Percentiles rank a stretch among this genome's conserved stretches.
These are phyloP conservation scores for Glycine latifolia DNA, from an alignment of 306 rosid species.

Conservation along the genomic window DNA sequence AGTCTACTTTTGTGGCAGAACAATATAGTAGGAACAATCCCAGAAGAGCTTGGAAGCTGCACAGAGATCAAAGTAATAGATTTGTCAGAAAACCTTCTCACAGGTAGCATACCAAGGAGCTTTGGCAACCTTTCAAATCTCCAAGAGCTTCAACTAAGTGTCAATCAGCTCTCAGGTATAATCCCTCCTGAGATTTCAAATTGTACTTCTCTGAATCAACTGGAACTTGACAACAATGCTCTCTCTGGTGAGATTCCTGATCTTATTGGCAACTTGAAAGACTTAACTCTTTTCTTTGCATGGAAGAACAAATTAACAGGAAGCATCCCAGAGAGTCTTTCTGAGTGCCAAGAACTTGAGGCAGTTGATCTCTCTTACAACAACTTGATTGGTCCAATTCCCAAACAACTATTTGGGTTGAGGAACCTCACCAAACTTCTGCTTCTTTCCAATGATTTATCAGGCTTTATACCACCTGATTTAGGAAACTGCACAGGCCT, in stretches of 20 bases:
- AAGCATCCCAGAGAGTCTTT: conserved; percentile 74
- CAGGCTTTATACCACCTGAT: conserved; percentile 88
- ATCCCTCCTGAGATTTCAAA: conserved; percentile 82
- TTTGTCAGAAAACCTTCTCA: conserved; percentile 78
- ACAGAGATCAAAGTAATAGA: conserved; percentile 68
- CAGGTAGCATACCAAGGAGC: conserved; percentile 80
- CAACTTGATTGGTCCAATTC: conserved; percentile 75
- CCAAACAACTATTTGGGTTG: conserved; percentile 65
- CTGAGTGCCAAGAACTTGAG: conserved; percentile 70
- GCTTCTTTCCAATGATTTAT: conserved; percentile 76
- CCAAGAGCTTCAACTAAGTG: conserved; percentile 83
- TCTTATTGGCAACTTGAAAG: conserved; percentile 74
- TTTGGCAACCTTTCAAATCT: conserved; percentile 72
- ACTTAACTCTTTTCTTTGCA: conserved; percentile 72
- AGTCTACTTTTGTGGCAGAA: conserved; percentile 83
- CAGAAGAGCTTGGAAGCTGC: conserved; percentile 80
- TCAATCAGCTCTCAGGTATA: conserved; percentile 75
- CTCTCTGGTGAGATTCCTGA: conserved; percentile 81
- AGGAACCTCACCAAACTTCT: conserved; percentile 77
- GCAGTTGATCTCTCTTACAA: conserved; percentile 88
- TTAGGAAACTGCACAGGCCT: conserved; percentile 83
- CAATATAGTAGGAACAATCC: conserved; percentile 77
- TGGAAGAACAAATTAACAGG: conserved; percentile 91
- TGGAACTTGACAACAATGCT: conserved; percentile 86
- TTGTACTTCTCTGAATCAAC: conserved; percentile 65